Conservation (phyloP, 768 basidiomycete species). For the Russula sp. region DNA sequence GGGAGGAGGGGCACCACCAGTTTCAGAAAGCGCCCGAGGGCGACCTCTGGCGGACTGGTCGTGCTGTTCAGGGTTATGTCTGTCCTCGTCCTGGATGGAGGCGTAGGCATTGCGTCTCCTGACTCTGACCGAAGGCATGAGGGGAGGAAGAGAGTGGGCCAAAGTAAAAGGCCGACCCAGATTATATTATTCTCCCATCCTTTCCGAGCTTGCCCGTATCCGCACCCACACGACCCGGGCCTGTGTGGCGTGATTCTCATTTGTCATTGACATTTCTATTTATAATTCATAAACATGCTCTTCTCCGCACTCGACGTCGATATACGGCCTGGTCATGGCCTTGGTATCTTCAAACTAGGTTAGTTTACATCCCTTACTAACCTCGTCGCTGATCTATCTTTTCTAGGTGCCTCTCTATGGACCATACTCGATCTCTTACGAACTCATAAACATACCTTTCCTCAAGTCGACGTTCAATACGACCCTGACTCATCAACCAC, state of each 20-base stretch:
- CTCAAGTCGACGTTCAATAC: constrained; percentile 79
- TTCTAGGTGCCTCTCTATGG: constrained; percentile 71
- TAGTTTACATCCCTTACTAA: constrained; percentile 30
- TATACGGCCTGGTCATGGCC: constrained; percentile 64
- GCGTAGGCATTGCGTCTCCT: constrained; percentile 16
- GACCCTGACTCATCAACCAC: constrained; percentile 69
- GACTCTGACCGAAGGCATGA: constrained; percentile 20
- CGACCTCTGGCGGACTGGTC: constrained; percentile 1
- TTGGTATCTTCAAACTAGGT: constrained; percentile 68
- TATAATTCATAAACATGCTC: constrained; percentile 31
- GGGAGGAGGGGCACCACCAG: not conserved
- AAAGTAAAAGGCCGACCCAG: not conserved
- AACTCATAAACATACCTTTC: constrained; percentile 59
- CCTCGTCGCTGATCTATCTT: constrained; percentile 10
- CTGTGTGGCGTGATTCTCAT: not conserved
- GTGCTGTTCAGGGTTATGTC: not conserved
- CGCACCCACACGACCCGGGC: too few relatives aligned
- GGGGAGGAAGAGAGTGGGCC: not conserved
- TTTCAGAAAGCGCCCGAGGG: not conserved
- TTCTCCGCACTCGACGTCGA: constrained; percentile 69
- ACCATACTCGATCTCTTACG: constrained; percentile 63
- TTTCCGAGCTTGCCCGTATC: constrained; percentile 5
- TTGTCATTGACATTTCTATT: not conserved
- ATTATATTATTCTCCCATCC: not conserved
- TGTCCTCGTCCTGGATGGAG: constrained; percentile 16